Conservation (phyloP, 2,329 filamentous ascomycete species). For the Cyphellophora europaea region DNA sequence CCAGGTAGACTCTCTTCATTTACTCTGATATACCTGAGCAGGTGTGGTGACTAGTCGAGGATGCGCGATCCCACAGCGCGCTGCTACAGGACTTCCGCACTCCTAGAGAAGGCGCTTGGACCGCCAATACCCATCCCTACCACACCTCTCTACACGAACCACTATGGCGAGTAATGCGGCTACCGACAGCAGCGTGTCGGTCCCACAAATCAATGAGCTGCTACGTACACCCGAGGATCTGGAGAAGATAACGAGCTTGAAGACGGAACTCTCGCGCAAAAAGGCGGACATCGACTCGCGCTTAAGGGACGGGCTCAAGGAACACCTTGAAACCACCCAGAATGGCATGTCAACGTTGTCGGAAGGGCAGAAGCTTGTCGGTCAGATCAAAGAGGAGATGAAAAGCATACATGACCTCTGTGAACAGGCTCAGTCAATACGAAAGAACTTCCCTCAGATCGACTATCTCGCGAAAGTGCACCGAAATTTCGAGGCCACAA, state of each 20-base stretch:
- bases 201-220: constrained; percentile 77
- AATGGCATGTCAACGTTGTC: constrained; percentile 80
- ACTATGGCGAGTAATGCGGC: constrained; percentile 27
- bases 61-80: too few relatives aligned
- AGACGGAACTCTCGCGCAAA: constrained; percentile 87
- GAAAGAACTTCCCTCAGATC: constrained; percentile 92
- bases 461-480: constrained; percentile 47
- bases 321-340: constrained; percentile 91
- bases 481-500: constrained; percentile 87
- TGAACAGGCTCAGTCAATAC: constrained; percentile 94
- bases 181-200: constrained; percentile 52
- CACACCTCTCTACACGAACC: too few relatives aligned
- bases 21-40: too few relatives aligned
- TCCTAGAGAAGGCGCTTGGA: too few relatives aligned
- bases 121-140: too few relatives aligned
- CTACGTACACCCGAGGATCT: constrained; percentile 93
- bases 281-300: constrained; percentile 86
- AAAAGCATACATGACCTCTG: constrained; percentile 97
- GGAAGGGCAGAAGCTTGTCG: constrained; percentile 84
- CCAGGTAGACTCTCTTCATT: too few relatives aligned
- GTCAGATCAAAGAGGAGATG: constrained; percentile 94
- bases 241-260: constrained; percentile 85
- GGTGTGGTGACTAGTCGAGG: too few relatives aligned
- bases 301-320: constrained; percentile 75
- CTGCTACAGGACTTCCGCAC: too few relatives aligned